phyloP scores from a whole-genome alignment of 306 rosid genomes.

The Pterocarpus santalinus region DNA sequence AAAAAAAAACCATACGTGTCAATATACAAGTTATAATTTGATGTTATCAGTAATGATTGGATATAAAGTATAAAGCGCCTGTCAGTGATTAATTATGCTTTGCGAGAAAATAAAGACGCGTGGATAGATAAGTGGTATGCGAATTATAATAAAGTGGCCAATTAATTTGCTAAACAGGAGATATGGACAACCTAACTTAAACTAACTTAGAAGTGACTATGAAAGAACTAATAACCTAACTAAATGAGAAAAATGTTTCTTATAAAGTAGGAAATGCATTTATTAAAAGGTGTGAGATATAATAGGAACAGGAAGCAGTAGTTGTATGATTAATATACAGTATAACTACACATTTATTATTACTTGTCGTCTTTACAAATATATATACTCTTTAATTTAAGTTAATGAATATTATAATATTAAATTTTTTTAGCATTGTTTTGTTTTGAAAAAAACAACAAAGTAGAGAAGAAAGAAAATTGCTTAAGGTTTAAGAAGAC shows the following conservation, averaged over 20 bases:
- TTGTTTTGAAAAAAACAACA: neutral
- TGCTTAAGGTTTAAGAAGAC: too few relatives aligned
- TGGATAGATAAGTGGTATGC: neutral
- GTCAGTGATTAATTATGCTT: too few relatives aligned
- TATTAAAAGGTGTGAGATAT: slow-evolving; percentile 13
- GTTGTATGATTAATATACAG: neutral
- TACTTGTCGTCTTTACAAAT: neutral
- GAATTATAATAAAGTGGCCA: neutral
- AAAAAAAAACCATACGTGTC: too few relatives aligned
- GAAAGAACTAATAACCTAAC: slow-evolving; percentile 32
- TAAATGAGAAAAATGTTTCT: neutral
- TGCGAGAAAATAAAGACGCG: neutral
- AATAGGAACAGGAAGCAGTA: neutral
- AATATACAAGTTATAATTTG: too few relatives aligned
- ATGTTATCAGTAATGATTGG: too few relatives aligned
- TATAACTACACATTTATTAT: neutral
- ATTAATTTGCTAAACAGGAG: neutral
- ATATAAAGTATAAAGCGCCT: too few relatives aligned
- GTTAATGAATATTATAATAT: neutral
- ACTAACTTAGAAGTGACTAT: neutral
- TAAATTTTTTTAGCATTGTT: neutral
- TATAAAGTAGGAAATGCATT: neutral
- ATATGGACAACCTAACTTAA: slow-evolving; percentile 12
- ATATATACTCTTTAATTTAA: neutral
- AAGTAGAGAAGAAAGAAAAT: neutral